Evolutionary conservation across 1,284 basidiomycete genomes (phyloP).

Genomic region (Lignosus rhinocerotis): DNA sequence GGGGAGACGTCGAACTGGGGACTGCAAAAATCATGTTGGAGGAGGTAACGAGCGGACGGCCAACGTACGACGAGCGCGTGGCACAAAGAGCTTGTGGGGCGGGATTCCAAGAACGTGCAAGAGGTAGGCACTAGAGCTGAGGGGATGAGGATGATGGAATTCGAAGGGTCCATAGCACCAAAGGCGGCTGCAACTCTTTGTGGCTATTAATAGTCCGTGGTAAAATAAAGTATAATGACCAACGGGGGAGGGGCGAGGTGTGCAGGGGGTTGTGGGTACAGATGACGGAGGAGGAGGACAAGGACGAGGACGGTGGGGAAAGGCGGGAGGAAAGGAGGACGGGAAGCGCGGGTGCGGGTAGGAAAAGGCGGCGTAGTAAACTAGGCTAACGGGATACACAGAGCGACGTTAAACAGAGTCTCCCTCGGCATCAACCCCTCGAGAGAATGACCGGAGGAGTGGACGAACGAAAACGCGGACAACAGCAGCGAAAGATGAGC

Average conservation of each 20-base stretch:
- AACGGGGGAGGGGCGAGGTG: conserved; percentile 1
- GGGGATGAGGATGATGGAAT: conserved; percentile 2
- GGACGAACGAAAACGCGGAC: conserved; percentile 4
- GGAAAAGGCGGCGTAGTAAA: conserved; percentile 7
- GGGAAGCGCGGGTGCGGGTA: conserved; percentile 12
- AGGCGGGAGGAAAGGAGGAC: conserved; percentile 6
- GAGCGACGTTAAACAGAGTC: neutral
- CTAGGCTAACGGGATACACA: conserved; percentile 8
- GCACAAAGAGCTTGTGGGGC: neutral
- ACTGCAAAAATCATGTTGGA: neutral
- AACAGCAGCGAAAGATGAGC: conserved; percentile 7
- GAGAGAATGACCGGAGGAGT: conserved; percentile 4
- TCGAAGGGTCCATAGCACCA: conserved; percentile 23
- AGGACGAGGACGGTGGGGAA: neutral
- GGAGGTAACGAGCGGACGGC: conserved; percentile 6
- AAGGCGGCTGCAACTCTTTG: conserved; percentile 12
- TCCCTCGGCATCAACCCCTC: neutral
- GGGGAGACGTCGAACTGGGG: neutral
- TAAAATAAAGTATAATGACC: conserved; percentile 26
- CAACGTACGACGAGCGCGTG: neutral
- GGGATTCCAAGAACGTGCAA: neutral
- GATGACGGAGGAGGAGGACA: neutral
- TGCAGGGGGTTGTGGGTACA: conserved; percentile 1
- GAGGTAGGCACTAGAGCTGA: neutral
- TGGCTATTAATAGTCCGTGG: conserved; percentile 26